Base-by-base conservation (phyloP, 305 asterid genomes). In the Lippia alba region DNA sequence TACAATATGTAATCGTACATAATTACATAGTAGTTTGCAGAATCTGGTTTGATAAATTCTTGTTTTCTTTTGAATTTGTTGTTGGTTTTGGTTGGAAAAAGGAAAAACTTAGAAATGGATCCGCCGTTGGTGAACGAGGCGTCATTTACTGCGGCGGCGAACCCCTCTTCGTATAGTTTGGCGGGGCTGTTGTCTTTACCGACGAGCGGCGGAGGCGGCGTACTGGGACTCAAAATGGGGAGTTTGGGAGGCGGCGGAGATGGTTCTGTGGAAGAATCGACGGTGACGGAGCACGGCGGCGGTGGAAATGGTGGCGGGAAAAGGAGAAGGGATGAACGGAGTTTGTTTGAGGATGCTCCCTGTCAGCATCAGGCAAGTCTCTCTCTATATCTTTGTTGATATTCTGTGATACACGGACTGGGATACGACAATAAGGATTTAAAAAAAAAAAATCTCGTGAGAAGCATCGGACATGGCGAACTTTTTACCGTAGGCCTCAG, bases 101-200 rank as follows among this genome's bases (percentile, higher is more conserved):
- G 30, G 10, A 40, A 50, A 66, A 67, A 36, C 24, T 40, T 9
- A 49, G 11, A 69, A 78, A 91, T 91, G 97, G 98, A 92, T 83
- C 97, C 96, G 64, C 89, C 92, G 19, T 76, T 92, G 75, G 76
- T 91, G 5, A 90, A 85, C 61, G 92, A 88, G 75, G 83, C 81
- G 0, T 88, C 96, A 44, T 92, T 88, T 63, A 88, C 94, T 16
- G 88, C 90, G 19, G 87, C 92, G 12, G 77, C 87, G n/a, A 85
- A 88, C 69, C 97, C 95, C 11, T 81, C 89, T 17, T 84, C 96
- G 44, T 92, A 87, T 49, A 85, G 89, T 19, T 64, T 92, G 60
- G 85, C 93, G 59, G 97, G 89, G 80, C 86, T 90, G 54, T 85
- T 94, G 74, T 87, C 96, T 5, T 80, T 86, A 60, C 81, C 90